Evolutionary conservation across 164 flowering plant genomes (phyloP).

Genomic region (Aristolochia californica): DNA sequence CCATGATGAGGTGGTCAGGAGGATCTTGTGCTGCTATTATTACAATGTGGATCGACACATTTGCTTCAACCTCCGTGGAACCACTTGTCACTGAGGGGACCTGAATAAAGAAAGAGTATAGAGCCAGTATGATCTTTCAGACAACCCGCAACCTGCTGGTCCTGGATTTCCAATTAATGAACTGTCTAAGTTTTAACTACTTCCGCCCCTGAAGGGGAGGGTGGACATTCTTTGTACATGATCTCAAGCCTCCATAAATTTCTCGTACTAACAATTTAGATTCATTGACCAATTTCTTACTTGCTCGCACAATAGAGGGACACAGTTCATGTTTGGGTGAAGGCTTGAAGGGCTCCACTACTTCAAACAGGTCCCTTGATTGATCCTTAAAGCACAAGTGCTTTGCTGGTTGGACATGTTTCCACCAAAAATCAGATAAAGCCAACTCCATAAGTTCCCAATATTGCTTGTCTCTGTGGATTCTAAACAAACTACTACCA

Average conservation of each 20-base stretch:
- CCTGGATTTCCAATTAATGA: too few relatives aligned
- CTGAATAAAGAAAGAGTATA: too few relatives aligned
- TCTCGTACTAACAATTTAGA: constrained; percentile 37
- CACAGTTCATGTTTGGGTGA: constrained; percentile 29
- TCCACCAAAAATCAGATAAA: constrained; percentile 65
- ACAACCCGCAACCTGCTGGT: too few relatives aligned
- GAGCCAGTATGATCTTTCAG: too few relatives aligned
- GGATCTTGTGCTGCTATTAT: too few relatives aligned
- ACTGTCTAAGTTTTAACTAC: too few relatives aligned
- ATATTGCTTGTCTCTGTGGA: constrained; percentile 36
- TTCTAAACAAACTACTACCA: constrained; percentile 55
- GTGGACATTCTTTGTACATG: too few relatives aligned
- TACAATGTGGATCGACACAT: too few relatives aligned
- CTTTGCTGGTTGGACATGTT: constrained; percentile 54
- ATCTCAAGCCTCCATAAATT: constrained; percentile 28
- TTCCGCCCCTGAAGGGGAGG: too few relatives aligned
- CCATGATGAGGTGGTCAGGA: too few relatives aligned
- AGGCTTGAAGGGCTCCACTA: constrained; percentile 18
- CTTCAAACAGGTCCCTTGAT: background rate
- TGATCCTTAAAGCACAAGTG: constrained; percentile 34
- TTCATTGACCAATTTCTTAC: constrained; percentile 32
- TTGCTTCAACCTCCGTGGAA: too few relatives aligned
- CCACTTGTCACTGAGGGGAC: too few relatives aligned
- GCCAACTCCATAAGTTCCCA: constrained; percentile 41
- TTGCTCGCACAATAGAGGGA: constrained; percentile 25